These are phyloP conservation scores for Pleodorina starrii DNA, from an alignment of 139 green algal species.

Conservation along the genomic window DNA sequence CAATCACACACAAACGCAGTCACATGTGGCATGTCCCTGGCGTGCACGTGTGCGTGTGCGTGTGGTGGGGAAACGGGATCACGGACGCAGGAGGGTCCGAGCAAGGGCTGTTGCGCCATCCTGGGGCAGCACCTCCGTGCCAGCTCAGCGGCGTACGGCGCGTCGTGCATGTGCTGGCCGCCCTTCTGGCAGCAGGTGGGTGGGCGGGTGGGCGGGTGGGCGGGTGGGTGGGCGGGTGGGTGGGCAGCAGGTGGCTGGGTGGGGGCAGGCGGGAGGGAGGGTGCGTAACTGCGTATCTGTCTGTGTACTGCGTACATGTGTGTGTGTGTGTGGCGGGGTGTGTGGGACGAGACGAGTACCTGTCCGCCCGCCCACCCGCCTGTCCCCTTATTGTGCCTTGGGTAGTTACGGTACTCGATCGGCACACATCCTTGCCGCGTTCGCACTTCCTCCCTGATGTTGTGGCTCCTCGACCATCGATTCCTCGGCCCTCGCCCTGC, in stretches of 20 bases:
- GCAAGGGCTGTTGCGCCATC: constrained; percentile 28
- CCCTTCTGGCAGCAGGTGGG: constrained; percentile 42
- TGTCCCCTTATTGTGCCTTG: too few species aligned
- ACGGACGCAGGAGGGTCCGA: constrained; percentile 22
- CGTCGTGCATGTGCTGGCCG: constrained; percentile 41
- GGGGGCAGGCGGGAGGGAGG: not conserved
- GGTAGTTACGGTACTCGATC: too few species aligned
- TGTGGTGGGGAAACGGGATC: not conserved
- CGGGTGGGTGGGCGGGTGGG: not conserved
- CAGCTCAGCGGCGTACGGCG: constrained; percentile 38
- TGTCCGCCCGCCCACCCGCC: too few species aligned
- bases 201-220: not conserved
- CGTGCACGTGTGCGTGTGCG: not conserved
- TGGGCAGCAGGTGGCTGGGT: too few species aligned
- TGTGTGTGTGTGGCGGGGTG: not conserved
- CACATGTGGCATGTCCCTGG: too few species aligned
- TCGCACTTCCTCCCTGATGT: too few species aligned
- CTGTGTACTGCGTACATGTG: not conserved
- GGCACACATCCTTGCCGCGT: too few species aligned
- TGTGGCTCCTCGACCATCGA: too few species aligned
- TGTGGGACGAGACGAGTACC: too few species aligned
- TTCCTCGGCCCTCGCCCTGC: too few species aligned
- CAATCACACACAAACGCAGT: too few species aligned
- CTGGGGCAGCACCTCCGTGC: constrained; percentile 36
- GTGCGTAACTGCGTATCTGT: not conserved